phyloP scores from a whole-genome alignment of 495 filamentous ascomycete genomes.

The Trichoderma virens region DNA sequence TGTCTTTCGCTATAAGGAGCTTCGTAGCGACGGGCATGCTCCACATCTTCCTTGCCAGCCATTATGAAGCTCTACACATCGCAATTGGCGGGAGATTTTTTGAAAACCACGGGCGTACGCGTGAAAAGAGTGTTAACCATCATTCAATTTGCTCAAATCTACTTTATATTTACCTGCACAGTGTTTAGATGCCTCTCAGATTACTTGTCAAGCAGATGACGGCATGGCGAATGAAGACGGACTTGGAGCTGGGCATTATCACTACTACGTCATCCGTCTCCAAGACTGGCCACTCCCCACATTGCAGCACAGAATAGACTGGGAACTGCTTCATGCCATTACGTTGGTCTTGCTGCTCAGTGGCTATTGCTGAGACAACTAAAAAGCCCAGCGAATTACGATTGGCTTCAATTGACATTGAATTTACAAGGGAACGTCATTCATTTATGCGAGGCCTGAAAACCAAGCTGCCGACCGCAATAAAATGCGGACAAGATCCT shows the following conservation, averaged over 20 bases:
- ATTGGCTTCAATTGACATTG: neutral
- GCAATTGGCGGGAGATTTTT: neutral
- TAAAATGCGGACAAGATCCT: too few relatives aligned
- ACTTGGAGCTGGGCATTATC: neutral
- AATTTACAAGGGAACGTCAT: neutral
- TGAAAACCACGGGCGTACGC: neutral
- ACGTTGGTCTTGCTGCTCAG: neutral
- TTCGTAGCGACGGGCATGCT: neutral
- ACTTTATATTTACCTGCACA: too few relatives aligned
- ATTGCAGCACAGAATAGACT: neutral
- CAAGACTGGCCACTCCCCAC: neutral
- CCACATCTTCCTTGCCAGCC: constrained; percentile 8
- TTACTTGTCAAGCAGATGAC: too few relatives aligned
- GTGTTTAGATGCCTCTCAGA: too few relatives aligned
- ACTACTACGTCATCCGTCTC: neutral
- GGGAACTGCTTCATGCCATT: neutral
- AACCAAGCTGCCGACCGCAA: too few relatives aligned
- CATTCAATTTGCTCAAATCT: too few relatives aligned
- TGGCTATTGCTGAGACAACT: neutral
- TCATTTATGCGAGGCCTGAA: neutral
- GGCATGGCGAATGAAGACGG: neutral
- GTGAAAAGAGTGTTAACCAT: too few relatives aligned
- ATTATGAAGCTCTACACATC: neutral
- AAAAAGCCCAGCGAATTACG: neutral
- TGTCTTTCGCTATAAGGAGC: constrained; percentile 23